These are phyloP conservation scores for Sporobolomyces phaffii DNA, from an alignment of 768 basidiomycete species.

Conservation along the genomic window DNA sequence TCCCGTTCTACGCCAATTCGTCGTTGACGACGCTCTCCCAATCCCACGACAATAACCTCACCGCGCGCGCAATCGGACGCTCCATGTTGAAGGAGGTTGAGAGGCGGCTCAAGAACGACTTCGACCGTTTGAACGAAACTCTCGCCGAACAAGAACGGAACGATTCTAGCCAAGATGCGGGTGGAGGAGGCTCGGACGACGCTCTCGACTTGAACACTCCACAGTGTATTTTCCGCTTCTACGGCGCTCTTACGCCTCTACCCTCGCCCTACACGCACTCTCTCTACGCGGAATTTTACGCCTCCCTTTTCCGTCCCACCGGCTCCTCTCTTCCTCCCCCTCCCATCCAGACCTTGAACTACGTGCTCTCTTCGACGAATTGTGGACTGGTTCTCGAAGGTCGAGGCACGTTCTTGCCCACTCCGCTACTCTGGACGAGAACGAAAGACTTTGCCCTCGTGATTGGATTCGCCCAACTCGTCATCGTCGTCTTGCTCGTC, in stretches of 20 bases:
- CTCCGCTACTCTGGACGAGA: slow-evolving; percentile 26
- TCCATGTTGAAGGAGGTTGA: slow-evolving; percentile 7
- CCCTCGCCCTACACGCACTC: slow-evolving; percentile 11
- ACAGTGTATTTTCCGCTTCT: slow-evolving; percentile 39
- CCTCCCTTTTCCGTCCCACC: slow-evolving; percentile 33
- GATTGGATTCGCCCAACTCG: slow-evolving; percentile 15
- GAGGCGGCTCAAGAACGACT: background rate
- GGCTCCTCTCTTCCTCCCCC: slow-evolving; percentile 18
- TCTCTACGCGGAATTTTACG: slow-evolving; percentile 34
- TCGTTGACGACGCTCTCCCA: background rate
- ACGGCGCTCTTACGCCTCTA: slow-evolving; percentile 33
- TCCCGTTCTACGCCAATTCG: slow-evolving; percentile 5
- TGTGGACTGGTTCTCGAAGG: slow-evolving; percentile 39
- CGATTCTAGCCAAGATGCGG: background rate
- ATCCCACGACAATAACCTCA: background rate
- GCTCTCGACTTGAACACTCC: background rate
- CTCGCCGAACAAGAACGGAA: background rate
- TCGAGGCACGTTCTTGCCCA: slow-evolving; percentile 20
- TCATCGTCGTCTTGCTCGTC: slow-evolving; percentile 29
- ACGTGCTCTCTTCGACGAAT: slow-evolving; percentile 35
- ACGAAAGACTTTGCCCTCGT: slow-evolving; percentile 28
- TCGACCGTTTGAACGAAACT: slow-evolving; percentile 1
- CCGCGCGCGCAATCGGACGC: slow-evolving; percentile 12
- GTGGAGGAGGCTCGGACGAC: background rate
- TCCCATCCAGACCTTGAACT: slow-evolving; percentile 12